phyloP scores from a whole-genome alignment of 176 grass and related monocot species.

The Carex kokanica region DNA sequence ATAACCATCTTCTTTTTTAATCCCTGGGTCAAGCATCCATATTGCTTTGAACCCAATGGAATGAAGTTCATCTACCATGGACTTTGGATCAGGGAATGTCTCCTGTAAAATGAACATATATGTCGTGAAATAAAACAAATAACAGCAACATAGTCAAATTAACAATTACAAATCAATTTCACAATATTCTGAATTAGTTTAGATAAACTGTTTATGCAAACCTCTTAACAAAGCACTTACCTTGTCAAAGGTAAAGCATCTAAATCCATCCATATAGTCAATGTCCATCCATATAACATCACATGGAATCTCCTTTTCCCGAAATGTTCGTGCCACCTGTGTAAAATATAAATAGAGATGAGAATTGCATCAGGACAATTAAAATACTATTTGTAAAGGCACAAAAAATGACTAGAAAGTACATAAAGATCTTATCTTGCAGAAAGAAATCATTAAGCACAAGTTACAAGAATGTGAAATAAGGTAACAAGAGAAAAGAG shows the following conservation, averaged over 20 bases:
- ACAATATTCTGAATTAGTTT: not conserved
- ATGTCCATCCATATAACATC: constrained; percentile 99
- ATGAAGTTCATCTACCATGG: constrained; percentile 75
- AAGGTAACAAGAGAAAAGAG: not conserved
- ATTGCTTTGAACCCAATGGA: constrained; percentile 76
- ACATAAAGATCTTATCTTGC: not conserved
- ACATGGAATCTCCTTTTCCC: constrained; percentile 87
- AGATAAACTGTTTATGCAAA: not conserved
- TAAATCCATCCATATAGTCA: constrained; percentile 97
- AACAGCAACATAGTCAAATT: not conserved
- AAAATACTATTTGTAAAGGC: constrained; percentile 5
- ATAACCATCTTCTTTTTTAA: constrained; percentile 82
- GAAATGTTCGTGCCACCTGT: constrained; percentile 78
- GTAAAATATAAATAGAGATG: not conserved
- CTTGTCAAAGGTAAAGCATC: constrained; percentile 86
- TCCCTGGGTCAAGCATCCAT: constrained; percentile 99
- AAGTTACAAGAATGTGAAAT: not conserved
- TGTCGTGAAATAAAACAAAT: constrained; percentile 4
- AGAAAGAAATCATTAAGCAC: not conserved
- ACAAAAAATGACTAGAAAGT: not conserved
- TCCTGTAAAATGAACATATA: constrained; percentile 33
- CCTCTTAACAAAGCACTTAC: constrained; percentile 36
- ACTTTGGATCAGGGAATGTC: constrained; percentile 72
- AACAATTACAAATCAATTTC: not conserved
- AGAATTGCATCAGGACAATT: not conserved